These are phyloP conservation scores for Populus alba DNA, from an alignment of 345 rosid genomes.

Conservation along the genomic window DNA sequence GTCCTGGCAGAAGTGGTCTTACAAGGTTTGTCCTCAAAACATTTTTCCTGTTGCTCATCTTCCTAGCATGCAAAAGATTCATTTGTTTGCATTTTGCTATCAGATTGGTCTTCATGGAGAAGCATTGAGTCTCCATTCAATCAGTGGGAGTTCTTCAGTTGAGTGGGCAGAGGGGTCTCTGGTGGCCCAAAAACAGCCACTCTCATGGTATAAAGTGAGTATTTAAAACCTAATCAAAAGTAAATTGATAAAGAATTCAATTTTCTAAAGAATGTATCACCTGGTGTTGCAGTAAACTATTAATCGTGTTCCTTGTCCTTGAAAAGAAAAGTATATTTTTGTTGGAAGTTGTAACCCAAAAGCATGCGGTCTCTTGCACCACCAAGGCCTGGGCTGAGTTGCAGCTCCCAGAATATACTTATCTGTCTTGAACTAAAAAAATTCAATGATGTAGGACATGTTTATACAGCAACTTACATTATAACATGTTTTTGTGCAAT, in stretches of 20 bases:
- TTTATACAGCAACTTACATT: background rate
- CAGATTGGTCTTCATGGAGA: slow-evolving; percentile 98
- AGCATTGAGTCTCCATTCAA: slow-evolving; percentile 78
- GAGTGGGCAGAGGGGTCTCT: slow-evolving; percentile 88
- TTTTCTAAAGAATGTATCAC: background rate
- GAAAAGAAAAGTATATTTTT: background rate
- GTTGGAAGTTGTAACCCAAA: background rate
- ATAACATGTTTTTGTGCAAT: background rate
- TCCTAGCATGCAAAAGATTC: background rate
- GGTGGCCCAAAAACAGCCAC: slow-evolving; percentile 76
- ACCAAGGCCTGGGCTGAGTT: background rate
- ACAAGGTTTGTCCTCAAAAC: slow-evolving; percentile 56
- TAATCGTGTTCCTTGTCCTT: background rate
- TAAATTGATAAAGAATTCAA: background rate
- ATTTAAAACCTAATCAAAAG: slow-evolving; percentile 2
- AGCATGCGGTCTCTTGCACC: background rate
- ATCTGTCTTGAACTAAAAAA: background rate
- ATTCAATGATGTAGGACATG: background rate
- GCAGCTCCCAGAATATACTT: background rate
- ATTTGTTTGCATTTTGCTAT: slow-evolving; percentile 2
- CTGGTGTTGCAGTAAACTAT: background rate
- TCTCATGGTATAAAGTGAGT: slow-evolving; percentile 90
- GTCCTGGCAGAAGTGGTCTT: slow-evolving; percentile 97
- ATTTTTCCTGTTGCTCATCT: background rate
- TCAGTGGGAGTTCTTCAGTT: slow-evolving; percentile 77